A percentile compares a stretch with the other conserved stretches of the same genome.
Conservation (phyloP, 2,329 filamentous ascomycete species). For the Aspergillus caelatus region DNA sequence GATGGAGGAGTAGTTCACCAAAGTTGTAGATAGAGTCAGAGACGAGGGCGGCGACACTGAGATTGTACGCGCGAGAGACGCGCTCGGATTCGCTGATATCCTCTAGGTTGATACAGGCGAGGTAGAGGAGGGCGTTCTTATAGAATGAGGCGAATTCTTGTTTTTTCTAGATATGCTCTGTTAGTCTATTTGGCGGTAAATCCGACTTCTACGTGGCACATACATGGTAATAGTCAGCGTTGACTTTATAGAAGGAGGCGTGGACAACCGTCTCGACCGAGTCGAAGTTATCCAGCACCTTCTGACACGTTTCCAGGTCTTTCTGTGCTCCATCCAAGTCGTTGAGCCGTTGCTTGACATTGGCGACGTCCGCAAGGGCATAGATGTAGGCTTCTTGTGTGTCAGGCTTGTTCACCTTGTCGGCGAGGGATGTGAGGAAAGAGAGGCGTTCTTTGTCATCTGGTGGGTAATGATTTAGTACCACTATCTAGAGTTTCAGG, state of each 20-base stretch:
- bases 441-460: conserved; percentile 83
- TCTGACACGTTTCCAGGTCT: conserved; percentile 84
- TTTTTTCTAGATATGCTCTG: conserved; percentile 58
- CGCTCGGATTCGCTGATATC: conserved; percentile 75
- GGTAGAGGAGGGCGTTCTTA: conserved; percentile 94
- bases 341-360: conserved; percentile 78
- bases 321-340: conserved; percentile 82
- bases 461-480: conserved; percentile 42
- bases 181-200: conserved; percentile 8
- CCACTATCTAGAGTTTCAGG: not conserved
- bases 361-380: conserved; percentile 85
- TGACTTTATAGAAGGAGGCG: conserved; percentile 93
- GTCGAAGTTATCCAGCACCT: conserved; percentile 87
- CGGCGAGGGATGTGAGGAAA: conserved; percentile 81
- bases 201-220: conserved; percentile 12
- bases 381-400: conserved; percentile 97
- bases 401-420: conserved; percentile 86
- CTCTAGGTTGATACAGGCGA: conserved; percentile 87
- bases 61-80: conserved; percentile 83
- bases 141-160: conserved; percentile 96
- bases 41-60: conserved; percentile 87
- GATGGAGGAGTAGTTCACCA: conserved; percentile 95
- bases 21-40: conserved; percentile 99
- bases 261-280: conserved; percentile 94
- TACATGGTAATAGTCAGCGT: conserved; percentile 90